Evolutionary conservation across 2,329 filamentous ascomycete genomes (phyloP).

Genomic region (Ampelomyces quisqualis): DNA sequence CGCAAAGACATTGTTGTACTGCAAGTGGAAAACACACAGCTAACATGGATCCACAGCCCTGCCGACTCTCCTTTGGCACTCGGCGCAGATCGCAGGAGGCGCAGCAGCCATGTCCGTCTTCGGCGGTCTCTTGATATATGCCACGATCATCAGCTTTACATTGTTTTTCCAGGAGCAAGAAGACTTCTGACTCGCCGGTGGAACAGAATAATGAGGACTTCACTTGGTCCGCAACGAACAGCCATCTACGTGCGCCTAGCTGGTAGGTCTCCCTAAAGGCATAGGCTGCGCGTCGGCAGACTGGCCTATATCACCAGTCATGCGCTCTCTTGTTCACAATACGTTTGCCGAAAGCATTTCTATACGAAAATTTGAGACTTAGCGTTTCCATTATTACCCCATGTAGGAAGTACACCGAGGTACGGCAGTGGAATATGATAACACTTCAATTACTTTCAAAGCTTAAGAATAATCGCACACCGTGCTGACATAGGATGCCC

Average conservation of each 20-base stretch:
- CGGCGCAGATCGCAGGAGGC: constrained; percentile 74
- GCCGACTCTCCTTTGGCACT: constrained; percentile 84
- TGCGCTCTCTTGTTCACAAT: constrained; percentile 11
- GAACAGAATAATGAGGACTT: constrained; percentile 17
- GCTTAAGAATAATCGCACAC: constrained; percentile 3
- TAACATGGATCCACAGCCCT: constrained; percentile 61
- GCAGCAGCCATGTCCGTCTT: constrained; percentile 95
- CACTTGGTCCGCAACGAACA: too few relatives aligned
- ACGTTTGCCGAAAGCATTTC: constrained; percentile 25
- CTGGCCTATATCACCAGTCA: not conserved
- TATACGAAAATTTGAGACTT: constrained; percentile 23
- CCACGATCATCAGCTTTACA: constrained; percentile 95
- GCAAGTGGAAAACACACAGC: not conserved
- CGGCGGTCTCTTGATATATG: constrained; percentile 92
- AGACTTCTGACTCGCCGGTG: constrained; percentile 68
- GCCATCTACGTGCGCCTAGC: too few relatives aligned
- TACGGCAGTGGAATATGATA: not conserved
- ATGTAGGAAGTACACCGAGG: not conserved
- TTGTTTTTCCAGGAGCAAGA: constrained; percentile 99
- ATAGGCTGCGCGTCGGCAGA: not conserved
- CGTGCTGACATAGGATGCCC: not conserved
- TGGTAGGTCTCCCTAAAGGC: too few relatives aligned
- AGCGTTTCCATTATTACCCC: constrained; percentile 1
- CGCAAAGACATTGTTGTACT: not conserved
- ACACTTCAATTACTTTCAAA: not conserved